A percentile compares a stretch with the other conserved stretches of the same genome.
Evolutionary conservation across 768 basidiomycete genomes (phyloP).

Genomic region (Chalciporus piperatus): DNA sequence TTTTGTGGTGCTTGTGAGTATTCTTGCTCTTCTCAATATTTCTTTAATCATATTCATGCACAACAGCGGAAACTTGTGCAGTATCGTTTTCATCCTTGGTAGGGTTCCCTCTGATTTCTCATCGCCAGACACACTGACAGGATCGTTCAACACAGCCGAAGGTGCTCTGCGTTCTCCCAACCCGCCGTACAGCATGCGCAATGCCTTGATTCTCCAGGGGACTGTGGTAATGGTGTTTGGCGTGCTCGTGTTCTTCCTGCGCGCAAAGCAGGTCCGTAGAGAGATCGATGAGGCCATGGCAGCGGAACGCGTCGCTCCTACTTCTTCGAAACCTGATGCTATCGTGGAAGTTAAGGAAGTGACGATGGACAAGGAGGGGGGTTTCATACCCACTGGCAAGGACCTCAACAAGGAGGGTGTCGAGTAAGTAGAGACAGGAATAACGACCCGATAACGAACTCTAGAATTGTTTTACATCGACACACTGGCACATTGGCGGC

Average conservation of each 20-base stretch:
- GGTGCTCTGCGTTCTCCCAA: conserved; percentile 64
- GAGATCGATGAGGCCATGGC: conserved; percentile 57
- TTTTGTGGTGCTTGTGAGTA: conserved; percentile 73
- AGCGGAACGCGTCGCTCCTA: neutral
- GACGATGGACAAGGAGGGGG: neutral
- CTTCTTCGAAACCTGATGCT: neutral
- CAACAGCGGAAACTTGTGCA: conserved; percentile 60
- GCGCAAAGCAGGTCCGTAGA: conserved; percentile 62
- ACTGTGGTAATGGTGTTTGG: conserved; percentile 41
- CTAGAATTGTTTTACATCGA: too few species aligned
- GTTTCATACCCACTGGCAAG: too few species aligned
- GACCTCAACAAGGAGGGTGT: too few species aligned
- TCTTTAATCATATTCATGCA: neutral
- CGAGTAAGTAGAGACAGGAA: too few species aligned
- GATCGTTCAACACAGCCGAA: conserved; percentile 41
- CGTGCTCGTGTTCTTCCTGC: conserved; percentile 46
- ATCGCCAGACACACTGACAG: neutral
- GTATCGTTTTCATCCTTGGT: conserved; percentile 65
- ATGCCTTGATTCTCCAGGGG: conserved; percentile 66
- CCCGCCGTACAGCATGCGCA: conserved; percentile 74
- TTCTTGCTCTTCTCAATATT: neutral
- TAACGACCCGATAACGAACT: too few species aligned
- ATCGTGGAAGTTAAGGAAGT: neutral
- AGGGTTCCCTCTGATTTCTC: conserved; percentile 20
- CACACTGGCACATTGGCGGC: too few species aligned